Percentiles rank a stretch among this genome's conserved stretches.
These are phyloP conservation scores for Aspergillus floridensis DNA, from an alignment of 2,329 filamentous ascomycete species.

Conservation along the genomic window DNA sequence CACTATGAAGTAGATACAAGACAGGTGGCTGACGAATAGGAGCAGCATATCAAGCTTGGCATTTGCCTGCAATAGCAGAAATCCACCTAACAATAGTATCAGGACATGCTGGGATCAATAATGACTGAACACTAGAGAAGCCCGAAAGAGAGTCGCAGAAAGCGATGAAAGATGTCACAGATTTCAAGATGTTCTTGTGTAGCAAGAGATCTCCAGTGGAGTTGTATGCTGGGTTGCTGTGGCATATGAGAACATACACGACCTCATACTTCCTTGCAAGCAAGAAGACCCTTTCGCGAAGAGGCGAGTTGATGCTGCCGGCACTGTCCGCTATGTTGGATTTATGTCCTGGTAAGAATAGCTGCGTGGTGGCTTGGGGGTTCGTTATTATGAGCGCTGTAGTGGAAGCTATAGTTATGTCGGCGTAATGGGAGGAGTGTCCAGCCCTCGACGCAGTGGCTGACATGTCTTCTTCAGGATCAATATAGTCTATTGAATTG, in stretches of 20 bases:
- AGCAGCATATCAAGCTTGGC: neutral
- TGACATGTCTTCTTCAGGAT: constrained; percentile 9
- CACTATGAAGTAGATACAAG: neutral
- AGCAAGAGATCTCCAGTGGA: constrained; percentile 15
- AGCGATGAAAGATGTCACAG: constrained; percentile 19
- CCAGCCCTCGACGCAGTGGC: neutral
- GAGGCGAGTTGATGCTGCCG: constrained; percentile 36
- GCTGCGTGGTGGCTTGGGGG: constrained; percentile 70
- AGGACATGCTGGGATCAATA: constrained; percentile 13
- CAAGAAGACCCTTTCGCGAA: constrained; percentile 56
- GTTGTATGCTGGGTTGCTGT: constrained; percentile 12
- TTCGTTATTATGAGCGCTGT: constrained; percentile 70
- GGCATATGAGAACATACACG: constrained; percentile 66
- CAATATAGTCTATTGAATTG: constrained; percentile 27
- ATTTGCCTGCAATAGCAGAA: constrained; percentile 50
- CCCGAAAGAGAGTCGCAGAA: constrained; percentile 25
- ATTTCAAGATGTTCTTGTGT: constrained; percentile 14
- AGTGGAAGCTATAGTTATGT: constrained; percentile 68
- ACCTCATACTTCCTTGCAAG: constrained; percentile 63
- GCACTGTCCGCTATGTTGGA: constrained; percentile 2
- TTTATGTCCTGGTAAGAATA: constrained; percentile 62
- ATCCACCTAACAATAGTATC: constrained; percentile 56
- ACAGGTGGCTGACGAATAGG: neutral
- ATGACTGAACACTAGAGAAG: constrained; percentile 13
- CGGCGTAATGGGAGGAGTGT: constrained; percentile 44